Evolutionary conservation across 805 yeast genomes (phyloP), one percentile per base, ranked within the genome.

Genomic region (Brettanomyces sp.): DNA sequence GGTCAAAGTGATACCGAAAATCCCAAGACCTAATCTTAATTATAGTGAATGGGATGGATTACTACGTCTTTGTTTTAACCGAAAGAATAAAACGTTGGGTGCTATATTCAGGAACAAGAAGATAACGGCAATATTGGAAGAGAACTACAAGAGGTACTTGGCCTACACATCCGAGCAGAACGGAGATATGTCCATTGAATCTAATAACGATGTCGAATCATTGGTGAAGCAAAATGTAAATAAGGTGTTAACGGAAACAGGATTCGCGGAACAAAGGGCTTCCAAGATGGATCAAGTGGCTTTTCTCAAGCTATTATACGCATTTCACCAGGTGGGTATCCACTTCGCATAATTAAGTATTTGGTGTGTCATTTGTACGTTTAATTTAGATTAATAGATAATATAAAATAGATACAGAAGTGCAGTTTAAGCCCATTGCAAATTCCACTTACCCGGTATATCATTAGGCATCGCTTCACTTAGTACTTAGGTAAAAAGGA

Each of bases 21-120:
- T 66, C 46, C 99, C 98, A 44, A 78, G 96, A 55, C 99, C 99
- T n/a, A 80, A 85, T 52, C 80, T 93, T 33, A 96, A 90, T 60
- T 91, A 81, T 61, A 77, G 85, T 57, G 99, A 93, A 65, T 93
- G 98, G 98, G 99, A 93, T 60, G 99, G 99, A 2, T 69, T 93
- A 34, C 71, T 93, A 52, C 77, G 99, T 53, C 85, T 93, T 48
- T 85, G 88, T 42, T 93, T 93, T 61, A 95, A 87, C 40, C 77
- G 99, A 60, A 91, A 91, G 65, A 93, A 93, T 64, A 85, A 90
- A 65, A 93, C 96, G 7, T 77, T 93, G 32, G 79, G 90, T 24
- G 96, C 98, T 0, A 95, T 95, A 0, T 93, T 93, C 70, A 89
- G 85, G 63, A 82, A 93, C 13, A 68, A 74, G 18, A 82, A 93